Evolutionary conservation across 1,284 basidiomycete species (phyloP).

Genomic region (Retiboletus flavoniger): DNA sequence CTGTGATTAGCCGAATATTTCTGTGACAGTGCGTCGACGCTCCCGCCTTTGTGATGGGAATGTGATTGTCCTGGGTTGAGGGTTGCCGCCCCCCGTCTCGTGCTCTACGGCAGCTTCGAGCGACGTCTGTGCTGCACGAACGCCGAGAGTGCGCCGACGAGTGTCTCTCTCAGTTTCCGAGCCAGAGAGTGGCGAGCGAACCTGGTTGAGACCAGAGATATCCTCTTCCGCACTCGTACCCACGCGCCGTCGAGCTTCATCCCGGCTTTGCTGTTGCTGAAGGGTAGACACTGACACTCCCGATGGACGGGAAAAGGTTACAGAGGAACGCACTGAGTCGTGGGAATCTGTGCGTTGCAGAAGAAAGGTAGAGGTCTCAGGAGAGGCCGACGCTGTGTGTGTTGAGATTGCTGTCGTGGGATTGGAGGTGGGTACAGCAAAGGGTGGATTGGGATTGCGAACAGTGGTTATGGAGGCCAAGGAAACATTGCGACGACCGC

Average conservation of each 20-base stretch:
- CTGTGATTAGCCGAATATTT: slow-evolving; percentile 40
- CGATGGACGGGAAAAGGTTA: slow-evolving; percentile 63
- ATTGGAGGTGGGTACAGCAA: slow-evolving; percentile 51
- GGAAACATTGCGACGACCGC: slow-evolving; percentile 47
- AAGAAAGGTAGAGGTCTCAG: slow-evolving; percentile 40
- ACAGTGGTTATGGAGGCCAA: slow-evolving; percentile 51
- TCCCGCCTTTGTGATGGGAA: slow-evolving; percentile 40
- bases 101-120: slow-evolving; percentile 38
- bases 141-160: slow-evolving; percentile 44
- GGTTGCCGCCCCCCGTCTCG: slow-evolving; percentile 33
- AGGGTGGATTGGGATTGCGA: slow-evolving; percentile 44
- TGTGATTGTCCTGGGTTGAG: slow-evolving; percentile 38
- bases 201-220: slow-evolving; percentile 22
- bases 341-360: slow-evolving; percentile 46
- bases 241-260: slow-evolving; percentile 42
- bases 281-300: slow-evolving; percentile 56
- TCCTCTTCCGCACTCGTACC: slow-evolving; percentile 32
- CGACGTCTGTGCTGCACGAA: slow-evolving; percentile 43
- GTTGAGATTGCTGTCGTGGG: slow-evolving; percentile 70
- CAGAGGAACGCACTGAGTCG: slow-evolving; percentile 42
- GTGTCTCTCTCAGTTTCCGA: slow-evolving; percentile 54
- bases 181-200: slow-evolving; percentile 42
- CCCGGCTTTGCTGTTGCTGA: slow-evolving; percentile 49
- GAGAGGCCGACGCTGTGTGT: slow-evolving; percentile 55
- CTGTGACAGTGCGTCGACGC: slow-evolving; percentile 49